phyloP scores from a whole-genome alignment of 225 moss, liverwort and hornwort genomes.

The Physcomitrellopsis africana region DNA sequence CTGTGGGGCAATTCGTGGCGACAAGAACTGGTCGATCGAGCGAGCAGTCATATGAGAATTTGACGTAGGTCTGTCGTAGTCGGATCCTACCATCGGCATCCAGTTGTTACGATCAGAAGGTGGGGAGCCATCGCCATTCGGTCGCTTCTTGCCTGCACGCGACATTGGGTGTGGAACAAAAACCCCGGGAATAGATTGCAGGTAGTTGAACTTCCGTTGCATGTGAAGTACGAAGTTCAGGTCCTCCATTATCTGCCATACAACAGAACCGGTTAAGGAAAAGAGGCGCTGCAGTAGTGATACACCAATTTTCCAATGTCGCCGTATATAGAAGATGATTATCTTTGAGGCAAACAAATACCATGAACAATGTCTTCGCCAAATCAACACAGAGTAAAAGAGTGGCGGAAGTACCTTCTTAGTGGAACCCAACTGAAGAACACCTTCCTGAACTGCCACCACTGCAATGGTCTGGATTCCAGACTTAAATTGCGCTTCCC shows the following conservation, averaged over 20 bases:
- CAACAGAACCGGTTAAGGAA: neutral
- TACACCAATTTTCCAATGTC: no score
- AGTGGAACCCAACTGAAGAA: constrained; percentile 66
- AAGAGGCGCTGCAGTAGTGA: no score
- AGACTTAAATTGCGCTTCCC: constrained; percentile 70
- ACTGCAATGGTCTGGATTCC: constrained; percentile 71
- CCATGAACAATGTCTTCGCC: no score
- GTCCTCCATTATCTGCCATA: constrained; percentile 60
- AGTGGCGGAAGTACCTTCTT: constrained; percentile 39
- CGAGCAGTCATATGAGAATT: constrained; percentile 43
- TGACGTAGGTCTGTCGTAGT: constrained; percentile 9
- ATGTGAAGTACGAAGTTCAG: constrained; percentile 53
- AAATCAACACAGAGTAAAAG: no score
- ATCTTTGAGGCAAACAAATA: no score
- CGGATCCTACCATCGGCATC: constrained; percentile 27
- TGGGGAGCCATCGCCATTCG: constrained; percentile 36
- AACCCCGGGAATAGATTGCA: constrained; percentile 64
- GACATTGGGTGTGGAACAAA: constrained; percentile 62
- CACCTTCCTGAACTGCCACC: constrained; percentile 64
- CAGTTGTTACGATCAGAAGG: constrained; percentile 46
- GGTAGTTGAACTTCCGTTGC: constrained; percentile 60
- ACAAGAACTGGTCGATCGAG: constrained; percentile 59
- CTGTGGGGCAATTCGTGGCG: constrained; percentile 48
- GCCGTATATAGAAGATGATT: no score
- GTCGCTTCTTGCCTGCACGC: constrained; percentile 37